These are phyloP conservation scores for Lithohypha guttulata DNA, from an alignment of 2,329 filamentous ascomycete genomes.

Conservation along the genomic window DNA sequence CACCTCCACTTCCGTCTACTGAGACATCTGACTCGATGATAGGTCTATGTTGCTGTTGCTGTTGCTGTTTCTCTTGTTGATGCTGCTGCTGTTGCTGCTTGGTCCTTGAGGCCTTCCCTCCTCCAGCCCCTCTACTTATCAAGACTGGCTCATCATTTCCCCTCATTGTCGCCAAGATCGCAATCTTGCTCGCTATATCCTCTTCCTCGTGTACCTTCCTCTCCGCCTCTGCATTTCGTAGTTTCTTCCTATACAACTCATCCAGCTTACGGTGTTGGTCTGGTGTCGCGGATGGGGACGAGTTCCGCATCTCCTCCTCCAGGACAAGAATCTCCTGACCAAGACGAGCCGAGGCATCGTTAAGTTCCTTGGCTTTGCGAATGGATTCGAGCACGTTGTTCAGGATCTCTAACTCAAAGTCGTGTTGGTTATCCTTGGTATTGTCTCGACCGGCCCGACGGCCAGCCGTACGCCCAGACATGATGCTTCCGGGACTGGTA, in stretches of 20 bases:
- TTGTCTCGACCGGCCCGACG: constrained; percentile 18
- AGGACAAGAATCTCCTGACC: constrained; percentile 32
- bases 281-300: constrained; percentile 13
- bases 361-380: constrained; percentile 18
- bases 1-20: constrained; percentile 34
- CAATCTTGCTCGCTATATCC: constrained; percentile 41
- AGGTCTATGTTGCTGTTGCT: constrained; percentile 19
- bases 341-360: constrained; percentile 22
- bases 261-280: constrained; percentile 29
- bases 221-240: constrained; percentile 39
- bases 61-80: no score
- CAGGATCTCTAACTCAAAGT: constrained; percentile 20
- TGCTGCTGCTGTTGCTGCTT: constrained; percentile 28
- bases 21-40: constrained; percentile 33
- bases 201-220: constrained; percentile 39
- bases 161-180: constrained; percentile 39
- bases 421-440: constrained; percentile 15
- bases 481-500: no score
- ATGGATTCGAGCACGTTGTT: constrained; percentile 18
- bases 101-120: constrained; percentile 35
- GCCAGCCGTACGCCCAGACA: constrained; percentile 18
- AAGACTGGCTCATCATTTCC: constrained; percentile 37
- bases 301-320: constrained; percentile 35
- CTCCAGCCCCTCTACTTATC: constrained; percentile 24
- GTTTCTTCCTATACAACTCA: constrained; percentile 35